Base-by-base conservation (phyloP, 179 eudicot genomes). In the Nepenthes alata region DNA sequence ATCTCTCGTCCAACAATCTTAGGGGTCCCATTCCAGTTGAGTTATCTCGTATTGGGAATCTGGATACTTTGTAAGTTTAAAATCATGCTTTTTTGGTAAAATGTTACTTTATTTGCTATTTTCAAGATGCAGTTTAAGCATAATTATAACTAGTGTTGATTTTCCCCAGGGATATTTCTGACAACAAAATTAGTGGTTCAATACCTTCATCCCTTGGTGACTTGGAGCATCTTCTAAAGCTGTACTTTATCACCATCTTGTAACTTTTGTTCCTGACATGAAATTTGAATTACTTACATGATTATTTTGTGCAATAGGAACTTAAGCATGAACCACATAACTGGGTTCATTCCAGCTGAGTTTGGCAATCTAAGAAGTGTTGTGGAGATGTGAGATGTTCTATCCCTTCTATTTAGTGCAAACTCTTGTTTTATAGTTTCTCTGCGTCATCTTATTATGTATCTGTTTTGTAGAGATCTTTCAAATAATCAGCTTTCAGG, bases 181-280 rank as follows among this genome's bases (percentile, higher is more conserved):
- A 85, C 59, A 90, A 94, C 74, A 75, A 49, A 58, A 78, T 90
- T 60, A 76, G 67, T 63, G 99, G 99, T 54, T 55, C 78, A 12
- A 87, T 94, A 56, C 97, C 99, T 14, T 75, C 96, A 61, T 80
- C 97, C 48, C 73, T 94, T 59, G 99, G 99, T 44, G 97, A 94
- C 72, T 70, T 94, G 84, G 97, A 94, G 66, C 99, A 94, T 87
- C 95, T 94, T 57, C 77, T 90, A 38, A 90, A 85, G 74, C 75
- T 94, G 99, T 94, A 80, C 71, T 83, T 68, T 36, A 36, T 34
- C 35, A 7, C 15, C 2, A 12, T 51, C 47, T 57, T 44, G 2
- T 11, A 49, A 47, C 47, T 16, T 35, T 61, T 35, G 5, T 58
- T 55, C 34, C 4, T 47, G 3, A 35, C 38, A 1, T 4, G 0